Evolutionary conservation across 768 basidiomycete species (phyloP).

Genomic region (Leccinum boreale): DNA sequence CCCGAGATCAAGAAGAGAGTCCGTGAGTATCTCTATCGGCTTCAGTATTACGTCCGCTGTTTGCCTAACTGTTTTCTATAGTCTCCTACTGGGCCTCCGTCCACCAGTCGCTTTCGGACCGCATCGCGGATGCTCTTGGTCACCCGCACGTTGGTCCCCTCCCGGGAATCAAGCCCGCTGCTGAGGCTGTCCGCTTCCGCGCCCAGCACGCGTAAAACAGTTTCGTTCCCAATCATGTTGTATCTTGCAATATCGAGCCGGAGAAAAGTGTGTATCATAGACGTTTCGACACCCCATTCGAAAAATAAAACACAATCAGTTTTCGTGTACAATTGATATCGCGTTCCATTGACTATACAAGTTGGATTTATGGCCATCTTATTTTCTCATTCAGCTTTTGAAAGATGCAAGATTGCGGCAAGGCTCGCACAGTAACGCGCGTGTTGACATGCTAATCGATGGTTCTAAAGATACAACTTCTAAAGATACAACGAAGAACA

Average conservation of each 20-base stretch:
- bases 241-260: background rate
- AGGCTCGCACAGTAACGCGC: background rate
- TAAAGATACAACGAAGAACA: conserved; percentile 82
- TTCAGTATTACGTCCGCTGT: background rate
- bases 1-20: conserved; percentile 57
- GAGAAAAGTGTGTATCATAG: conserved; percentile 2
- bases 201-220: conserved; percentile 4
- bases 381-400: background rate
- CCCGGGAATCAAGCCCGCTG: conserved; percentile 50
- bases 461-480: conserved; percentile 59
- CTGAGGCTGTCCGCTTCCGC: conserved; percentile 54
- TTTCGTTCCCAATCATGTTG: background rate
- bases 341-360: background rate
- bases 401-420: background rate
- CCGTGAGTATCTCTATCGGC: conserved; percentile 43
- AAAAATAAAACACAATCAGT: background rate
- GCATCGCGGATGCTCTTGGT: conserved; percentile 74
- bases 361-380: too few relatives aligned
- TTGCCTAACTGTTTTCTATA: conserved; percentile 23
- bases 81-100: conserved; percentile 81
- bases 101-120: conserved; percentile 68
- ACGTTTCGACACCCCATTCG: background rate
- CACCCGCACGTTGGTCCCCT: conserved; percentile 53
- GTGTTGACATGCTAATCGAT: background rate
- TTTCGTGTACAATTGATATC: background rate